Percentiles rank a stretch among this genome's conserved stretches.
Evolutionary conservation across 345 rosid species (phyloP).

Genomic region (Ailanthus altissimus): DNA sequence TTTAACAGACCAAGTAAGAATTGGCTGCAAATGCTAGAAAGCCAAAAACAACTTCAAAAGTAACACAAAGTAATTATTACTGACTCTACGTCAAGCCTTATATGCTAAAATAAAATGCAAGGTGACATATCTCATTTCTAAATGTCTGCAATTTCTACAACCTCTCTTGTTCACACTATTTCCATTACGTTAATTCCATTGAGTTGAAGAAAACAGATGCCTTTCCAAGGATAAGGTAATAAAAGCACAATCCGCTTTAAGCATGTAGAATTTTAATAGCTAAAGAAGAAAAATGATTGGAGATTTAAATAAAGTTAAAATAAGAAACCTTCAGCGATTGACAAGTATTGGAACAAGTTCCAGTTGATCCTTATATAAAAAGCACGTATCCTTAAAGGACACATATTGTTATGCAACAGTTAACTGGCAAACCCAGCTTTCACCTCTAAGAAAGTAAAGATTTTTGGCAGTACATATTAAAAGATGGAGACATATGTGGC

Average conservation of each 20-base stretch:
- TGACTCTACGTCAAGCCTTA: neutral
- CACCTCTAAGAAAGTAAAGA: neutral
- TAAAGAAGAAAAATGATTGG: too few relatives aligned
- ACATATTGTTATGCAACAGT: neutral
- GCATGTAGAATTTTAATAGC: neutral
- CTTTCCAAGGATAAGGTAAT: neutral
- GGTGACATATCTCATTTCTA: neutral
- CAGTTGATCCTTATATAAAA: too few relatives aligned
- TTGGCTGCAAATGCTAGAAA: neutral
- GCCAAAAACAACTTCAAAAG: neutral
- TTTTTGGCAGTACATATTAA: neutral
- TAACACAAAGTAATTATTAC: neutral
- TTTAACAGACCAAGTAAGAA: slow-evolving; percentile 10
- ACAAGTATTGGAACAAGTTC: too few relatives aligned
- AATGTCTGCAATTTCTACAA: neutral
- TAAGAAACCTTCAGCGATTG: neutral
- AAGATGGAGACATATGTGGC: too few relatives aligned
- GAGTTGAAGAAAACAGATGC: neutral
- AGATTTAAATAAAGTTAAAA: neutral
- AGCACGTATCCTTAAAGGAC: neutral
- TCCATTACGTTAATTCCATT: neutral
- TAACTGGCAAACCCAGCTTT: neutral
- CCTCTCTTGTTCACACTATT: neutral
- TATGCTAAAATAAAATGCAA: neutral
- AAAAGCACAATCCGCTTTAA: neutral